Base-by-base conservation (phyloP, 2,329 filamentous ascomycete genomes). In the Dothideomycetes sp. region DNA sequence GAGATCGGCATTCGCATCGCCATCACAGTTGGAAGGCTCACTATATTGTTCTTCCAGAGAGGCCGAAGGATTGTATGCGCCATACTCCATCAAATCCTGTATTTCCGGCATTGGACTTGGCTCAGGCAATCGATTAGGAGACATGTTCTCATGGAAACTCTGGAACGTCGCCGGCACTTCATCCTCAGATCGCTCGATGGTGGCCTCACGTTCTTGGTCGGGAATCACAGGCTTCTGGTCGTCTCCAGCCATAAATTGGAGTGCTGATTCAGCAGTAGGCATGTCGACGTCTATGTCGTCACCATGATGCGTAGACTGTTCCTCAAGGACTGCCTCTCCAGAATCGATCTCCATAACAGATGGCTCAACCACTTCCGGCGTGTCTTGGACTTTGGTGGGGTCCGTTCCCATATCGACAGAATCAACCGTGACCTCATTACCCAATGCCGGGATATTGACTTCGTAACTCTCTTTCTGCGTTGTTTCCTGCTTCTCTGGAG, bases 221-320 rank as follows among this genome's bases (percentile, higher is more conserved):
- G n/a, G n/a, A n/a, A n/a, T n/a, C n/a, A n/a, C n/a, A n/a, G n/a
- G n/a, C n/a, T n/a, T n/a, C n/a, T n/a, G n/a, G n/a, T n/a, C n/a
- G n/a, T n/a, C n/a, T n/a, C n/a, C n/a, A n/a, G n/a, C n/a, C n/a
- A n/a, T n/a, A n/a, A n/a, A n/a, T n/a, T n/a, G n/a, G n/a, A n/a
- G n/a, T n/a, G n/a, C n/a, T n/a, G n/a, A n/a, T n/a, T n/a, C n/a
- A n/a, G n/a, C n/a, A n/a, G 32, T 15, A 40, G 37, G 32, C 37
- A 40, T 40, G 37, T 32, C 37, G 37, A 40, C 37, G 33, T 40
- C 37, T 28, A 40, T 40, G n/a, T n/a, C n/a, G n/a, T n/a, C n/a
- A n/a, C n/a, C n/a, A n/a, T n/a, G n/a, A n/a, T n/a, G n/a, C n/a
- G n/a, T n/a, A n/a, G n/a, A n/a, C n/a, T n/a, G n/a, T n/a, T n/a